A percentile compares a stretch with the other conserved stretches of the same genome.
Conservation (phyloP, 1,284 basidiomycete genomes). For the Malassezia globosa region DNA sequence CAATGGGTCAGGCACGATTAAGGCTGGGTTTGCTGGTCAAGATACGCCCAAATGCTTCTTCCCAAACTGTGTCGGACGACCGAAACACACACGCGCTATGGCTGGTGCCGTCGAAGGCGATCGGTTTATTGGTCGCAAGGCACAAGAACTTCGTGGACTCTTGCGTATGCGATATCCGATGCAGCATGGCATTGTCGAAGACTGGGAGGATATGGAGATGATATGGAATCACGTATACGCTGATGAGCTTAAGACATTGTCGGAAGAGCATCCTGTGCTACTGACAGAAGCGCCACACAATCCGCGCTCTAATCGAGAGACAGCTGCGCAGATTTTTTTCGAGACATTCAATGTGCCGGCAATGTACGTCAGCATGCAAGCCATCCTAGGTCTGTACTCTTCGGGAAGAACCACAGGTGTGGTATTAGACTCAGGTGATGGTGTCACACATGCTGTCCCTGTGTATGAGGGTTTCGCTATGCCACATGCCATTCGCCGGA, state of each 20-base stretch:
- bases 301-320: slow-evolving; percentile 82
- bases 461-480: slow-evolving; percentile 99
- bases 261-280: slow-evolving; percentile 79
- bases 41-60: slow-evolving; percentile 46
- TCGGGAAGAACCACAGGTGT: slow-evolving; percentile 98
- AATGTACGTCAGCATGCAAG: slow-evolving; percentile 90
- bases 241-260: slow-evolving; percentile 42
- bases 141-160: slow-evolving; percentile 43
- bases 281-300: slow-evolving; percentile 85
- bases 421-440: slow-evolving; percentile 95
- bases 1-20: slow-evolving; percentile 46
- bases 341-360: slow-evolving; percentile 98
- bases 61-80: slow-evolving; percentile 38
- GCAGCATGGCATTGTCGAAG: slow-evolving; percentile 46
- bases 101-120: slow-evolving; percentile 47
- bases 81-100: slow-evolving; percentile 45
- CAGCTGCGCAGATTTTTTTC: slow-evolving; percentile 94
- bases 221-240: slow-evolving; percentile 45
- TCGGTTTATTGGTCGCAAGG: slow-evolving; percentile 41
- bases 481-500: slow-evolving; percentile 88
- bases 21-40: slow-evolving; percentile 45
- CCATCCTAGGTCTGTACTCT: slow-evolving; percentile 93
- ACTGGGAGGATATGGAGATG: slow-evolving; percentile 47
- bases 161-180: slow-evolving; percentile 45
- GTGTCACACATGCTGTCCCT: slow-evolving; percentile 95